A percentile compares a stretch with the other conserved stretches of the same genome.
Evolutionary conservation across 306 rosid genomes (phyloP).

Genomic region (Lathyrus sativus): DNA sequence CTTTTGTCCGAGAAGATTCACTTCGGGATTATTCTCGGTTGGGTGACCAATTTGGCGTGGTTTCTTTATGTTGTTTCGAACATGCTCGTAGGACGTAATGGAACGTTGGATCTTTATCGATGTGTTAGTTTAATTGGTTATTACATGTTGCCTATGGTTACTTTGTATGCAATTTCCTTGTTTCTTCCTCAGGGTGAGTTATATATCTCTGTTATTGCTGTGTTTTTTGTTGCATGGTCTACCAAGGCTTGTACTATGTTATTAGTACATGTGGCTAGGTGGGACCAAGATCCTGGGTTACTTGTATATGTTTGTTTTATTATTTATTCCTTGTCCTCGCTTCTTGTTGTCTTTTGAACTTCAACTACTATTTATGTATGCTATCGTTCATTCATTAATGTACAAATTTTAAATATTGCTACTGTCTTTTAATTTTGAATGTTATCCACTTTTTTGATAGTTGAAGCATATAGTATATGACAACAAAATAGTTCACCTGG

Average conservation of each 20-base stretch:
- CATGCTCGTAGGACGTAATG: slow-evolving; percentile 41
- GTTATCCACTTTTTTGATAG: background rate
- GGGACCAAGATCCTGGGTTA: slow-evolving; percentile 43
- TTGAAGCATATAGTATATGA: too few relatives aligned
- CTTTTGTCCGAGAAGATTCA: slow-evolving; percentile 45
- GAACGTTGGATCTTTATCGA: slow-evolving; percentile 36
- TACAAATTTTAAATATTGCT: too few relatives aligned
- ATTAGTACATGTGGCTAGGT: slow-evolving; percentile 24
- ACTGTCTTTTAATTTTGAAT: too few relatives aligned
- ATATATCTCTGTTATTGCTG: slow-evolving; percentile 1
- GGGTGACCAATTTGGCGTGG: slow-evolving; percentile 33
- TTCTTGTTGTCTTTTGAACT: slow-evolving; percentile 38
- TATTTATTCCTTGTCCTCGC: slow-evolving; percentile 34
- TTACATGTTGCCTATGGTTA: slow-evolving; percentile 44
- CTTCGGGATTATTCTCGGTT: slow-evolving; percentile 42
- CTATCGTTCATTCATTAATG: too few relatives aligned
- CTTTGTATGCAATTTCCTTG: slow-evolving; percentile 36
- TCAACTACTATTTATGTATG: too few relatives aligned
- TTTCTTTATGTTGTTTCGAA: slow-evolving; percentile 41
- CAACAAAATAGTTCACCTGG: too few relatives aligned
- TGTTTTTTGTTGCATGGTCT: slow-evolving; percentile 38
- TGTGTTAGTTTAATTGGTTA: slow-evolving; percentile 44
- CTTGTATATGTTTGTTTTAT: slow-evolving; percentile 43
- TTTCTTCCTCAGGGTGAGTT: slow-evolving; percentile 42
- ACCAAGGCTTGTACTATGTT: slow-evolving; percentile 36